Base-by-base conservation (phyloP, 352 stramenopile genomes). In the Thalassiosira allenii region DNA sequence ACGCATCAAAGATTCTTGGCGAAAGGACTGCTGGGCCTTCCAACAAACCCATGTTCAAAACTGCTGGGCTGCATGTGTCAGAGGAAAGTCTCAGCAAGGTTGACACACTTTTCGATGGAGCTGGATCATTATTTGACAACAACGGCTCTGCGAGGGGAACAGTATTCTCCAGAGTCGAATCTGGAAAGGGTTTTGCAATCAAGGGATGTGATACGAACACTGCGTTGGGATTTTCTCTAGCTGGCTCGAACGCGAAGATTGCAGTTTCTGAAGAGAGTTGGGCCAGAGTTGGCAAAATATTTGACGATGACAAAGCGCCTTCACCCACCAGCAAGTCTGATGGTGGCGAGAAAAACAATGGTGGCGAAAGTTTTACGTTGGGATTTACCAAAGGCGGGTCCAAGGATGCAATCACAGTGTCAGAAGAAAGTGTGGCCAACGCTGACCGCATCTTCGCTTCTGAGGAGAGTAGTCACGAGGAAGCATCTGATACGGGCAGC, bases 191-290 rank as follows among this genome's bases (percentile, higher is more conserved):
- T 17, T 47, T 47, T 17, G 37, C 37, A 9, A 47, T 17, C 8
- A 17, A 9, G 8, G 37, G 37, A 17, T 47, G 8, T 9, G 17
- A 47, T 47, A 17, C 37, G 8, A 47, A 47, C 8, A 47, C 17
- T 47, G 37, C 37, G 37, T 17, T 47, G 17, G 37, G 37, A 9
- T 47, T 47, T 17, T 47, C 37, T 17, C 9, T 17, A 47, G 37
- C 37, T 47, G 37, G 37, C 8, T 47, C 37, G 37, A 47, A 47
- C 17, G 23, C 17, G 6, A 29, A 20, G 17, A 61, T 69, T 14
- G n/a, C 59, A 34, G 59, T 69, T 9, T n/a, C 41, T n/a, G 41
- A 69, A 53, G 59, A 69, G n/a, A 34, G 40, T 2, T 56, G 56
- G 32, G 37, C 33, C 4, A 69, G 29, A 37, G 59, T 34, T 37